Evolutionary conservation across 1,284 basidiomycete species (phyloP).

Genomic region (Trametes versicolor): DNA sequence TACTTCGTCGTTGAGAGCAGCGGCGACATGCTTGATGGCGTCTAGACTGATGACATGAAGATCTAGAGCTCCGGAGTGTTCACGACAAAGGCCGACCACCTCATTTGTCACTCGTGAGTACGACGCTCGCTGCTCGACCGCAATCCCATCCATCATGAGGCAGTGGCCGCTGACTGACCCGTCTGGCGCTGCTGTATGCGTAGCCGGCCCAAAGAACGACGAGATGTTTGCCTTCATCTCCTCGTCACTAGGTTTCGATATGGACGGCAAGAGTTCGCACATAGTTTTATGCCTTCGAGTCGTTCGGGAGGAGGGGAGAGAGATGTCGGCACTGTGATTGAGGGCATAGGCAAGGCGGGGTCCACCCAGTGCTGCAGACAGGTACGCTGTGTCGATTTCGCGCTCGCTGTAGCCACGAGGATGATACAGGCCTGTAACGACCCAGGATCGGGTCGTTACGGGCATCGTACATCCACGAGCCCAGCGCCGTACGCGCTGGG

Average conservation of each 20-base stretch:
- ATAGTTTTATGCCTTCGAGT: no score
- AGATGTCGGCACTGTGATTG: constrained; percentile 24
- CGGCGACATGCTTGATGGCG: constrained; percentile 13
- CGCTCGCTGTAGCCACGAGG: constrained; percentile 19
- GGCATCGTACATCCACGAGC: no score
- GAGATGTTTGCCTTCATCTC: not conserved
- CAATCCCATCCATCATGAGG: constrained; percentile 38
- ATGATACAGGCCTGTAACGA: constrained; percentile 27
- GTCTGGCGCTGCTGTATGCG: not conserved
- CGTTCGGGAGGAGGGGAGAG: constrained; percentile 30
- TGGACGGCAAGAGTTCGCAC: no score
- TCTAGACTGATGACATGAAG: constrained; percentile 14
- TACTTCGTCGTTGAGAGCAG: constrained; percentile 9
- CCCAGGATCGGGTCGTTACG: no score
- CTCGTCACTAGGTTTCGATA: no score
- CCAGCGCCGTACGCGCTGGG: no score
- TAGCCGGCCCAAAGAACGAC: not conserved
- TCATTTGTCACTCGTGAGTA: constrained; percentile 30
- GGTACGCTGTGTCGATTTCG: constrained; percentile 32
- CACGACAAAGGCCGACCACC: constrained; percentile 38
- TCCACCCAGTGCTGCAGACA: constrained; percentile 33
- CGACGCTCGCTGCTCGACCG: constrained; percentile 29
- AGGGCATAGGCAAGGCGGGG: constrained; percentile 34
- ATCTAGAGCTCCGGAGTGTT: constrained; percentile 28
- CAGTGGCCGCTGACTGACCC: constrained; percentile 15